Base-by-base conservation (phyloP, 495 filamentous ascomycete species). In the Aspergillus nanangensis region DNA sequence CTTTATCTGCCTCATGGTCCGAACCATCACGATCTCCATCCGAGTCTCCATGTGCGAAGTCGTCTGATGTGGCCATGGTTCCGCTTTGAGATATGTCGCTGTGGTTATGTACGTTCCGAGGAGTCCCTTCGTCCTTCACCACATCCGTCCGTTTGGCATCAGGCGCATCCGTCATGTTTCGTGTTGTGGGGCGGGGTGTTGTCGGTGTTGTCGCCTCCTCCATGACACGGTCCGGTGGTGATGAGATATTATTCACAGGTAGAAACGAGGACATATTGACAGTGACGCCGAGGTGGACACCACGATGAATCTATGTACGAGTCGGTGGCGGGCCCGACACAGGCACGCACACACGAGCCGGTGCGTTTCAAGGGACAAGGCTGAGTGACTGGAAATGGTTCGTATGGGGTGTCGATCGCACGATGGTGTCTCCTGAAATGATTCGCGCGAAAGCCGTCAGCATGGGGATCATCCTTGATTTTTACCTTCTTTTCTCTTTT, bases 11-110 rank as follows among this genome's bases (percentile, higher is more conserved):
- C 13, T 93, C 90, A 33, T 82, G 80, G 46, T 92, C 89, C 13
- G 90, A 92, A 8, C 70, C 81, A n/a, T 80, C 85, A 22, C 77
- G 77, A 11, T 84, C 87, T 21, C 80, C 83, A 18, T 89, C 87
- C 13, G 85, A 87, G 10, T 86, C 86, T 36, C 53, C 58, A 38
- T 82, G 84, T 77, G 89, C 85, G 25, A 85, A 82, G 15, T 95
- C 89, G 45, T 88, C 84, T 22, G 86, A 48, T 55, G 74, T 56
- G 81, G 67, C 61, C 69, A 15, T 48, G 36, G 14, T 22, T 14
- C 7, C 27, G 41, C n/a, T n/a, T 40, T 38, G 45, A 22, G 40
- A 32, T 4, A 32, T 21, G 45, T 44, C 40, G 13, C 52, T 47
- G 15, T 19, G 23, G 22, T 37, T 49, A 27, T 44, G 47, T 35